Conservation (phyloP, 164 flowering plant genomes). For the Tetrastigma voinierianum region DNA sequence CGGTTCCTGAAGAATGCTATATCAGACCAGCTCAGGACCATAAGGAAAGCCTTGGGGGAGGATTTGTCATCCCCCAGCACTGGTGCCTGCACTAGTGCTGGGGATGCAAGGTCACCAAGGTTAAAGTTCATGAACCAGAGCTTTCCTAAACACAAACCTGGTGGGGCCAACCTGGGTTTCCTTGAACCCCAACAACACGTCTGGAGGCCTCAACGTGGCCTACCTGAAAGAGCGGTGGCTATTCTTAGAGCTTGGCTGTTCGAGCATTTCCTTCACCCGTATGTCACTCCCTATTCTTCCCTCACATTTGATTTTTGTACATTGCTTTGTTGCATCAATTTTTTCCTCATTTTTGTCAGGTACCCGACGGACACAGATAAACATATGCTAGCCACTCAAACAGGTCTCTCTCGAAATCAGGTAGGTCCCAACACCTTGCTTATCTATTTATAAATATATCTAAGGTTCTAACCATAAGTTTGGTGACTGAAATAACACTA, state of each 20-base stretch:
- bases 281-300: slow-evolving; percentile 1
- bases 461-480: background rate
- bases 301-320: background rate
- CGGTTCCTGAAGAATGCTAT: slow-evolving; percentile 56
- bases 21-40: slow-evolving; percentile 50
- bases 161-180: slow-evolving; percentile 32
- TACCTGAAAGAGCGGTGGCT: slow-evolving; percentile 87
- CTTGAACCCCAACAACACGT: slow-evolving; percentile 56
- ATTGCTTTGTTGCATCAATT: background rate
- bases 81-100: slow-evolving; percentile 31
- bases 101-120: slow-evolving; percentile 27
- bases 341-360: slow-evolving; percentile 34
- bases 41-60: slow-evolving; percentile 53
- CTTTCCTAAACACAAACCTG: slow-evolving; percentile 33
- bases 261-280: slow-evolving; percentile 98
- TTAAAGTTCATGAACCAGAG: slow-evolving; percentile 39
- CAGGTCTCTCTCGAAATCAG: slow-evolving; percentile 92
- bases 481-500: no score
- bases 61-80: slow-evolving; percentile 40
- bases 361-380: slow-evolving; percentile 94
- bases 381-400: slow-evolving; percentile 86
- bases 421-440: slow-evolving; percentile 27
- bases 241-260: slow-evolving; percentile 89
- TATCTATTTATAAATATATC: background rate
- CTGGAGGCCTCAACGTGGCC: slow-evolving; percentile 96